Base-by-base conservation (phyloP, 2,329 filamentous ascomycete genomes). In the Graphium sp. region DNA sequence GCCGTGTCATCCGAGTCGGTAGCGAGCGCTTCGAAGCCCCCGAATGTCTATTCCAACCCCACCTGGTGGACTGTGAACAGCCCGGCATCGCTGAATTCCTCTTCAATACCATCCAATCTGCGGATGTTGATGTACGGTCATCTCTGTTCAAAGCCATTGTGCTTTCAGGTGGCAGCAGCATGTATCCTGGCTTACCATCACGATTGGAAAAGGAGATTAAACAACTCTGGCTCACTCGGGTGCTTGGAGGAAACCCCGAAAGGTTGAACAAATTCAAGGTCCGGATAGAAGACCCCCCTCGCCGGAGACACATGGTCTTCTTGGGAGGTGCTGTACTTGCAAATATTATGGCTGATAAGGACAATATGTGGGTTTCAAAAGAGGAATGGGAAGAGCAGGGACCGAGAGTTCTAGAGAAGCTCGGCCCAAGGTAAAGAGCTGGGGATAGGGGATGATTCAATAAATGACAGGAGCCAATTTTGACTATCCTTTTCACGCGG, bases 241-340 rank as follows among this genome's bases (percentile, higher is more conserved):
- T 94, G 24, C 61, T 98, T 41, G 70, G 76, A 34, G 85, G 87
- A 34, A 84, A 98, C 54, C 87, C 89, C 1, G 87, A 95, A 57
- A 72, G 89, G 40, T 55, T 98, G 46, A 82, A 72, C 74, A 98
- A 95, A 74, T 98, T 98, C 69, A 98, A 95, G 71, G 87, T 98
- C 40, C 74, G 89, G 53, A 95, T 98, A 62, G 89, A 98, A 54
- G 89, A 98, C 52, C 89, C 89, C 29, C 89, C 89, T 19, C 71
- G 89, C 56, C 72, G 89, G 59, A 70, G 87, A 55, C 89, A 98
- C 62, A 95, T 98, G 85, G 89, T 98, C n/a, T 95, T 98, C 66
- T 58, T 98, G 32, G 89, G 89, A 33, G 89, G 89, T 42, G 89
- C 89, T 16, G 89, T 98, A 37, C 62, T 98, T 44, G 89, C 89